Percentiles rank a stretch among this genome's conserved stretches.
phyloP scores from a whole-genome alignment of 1,284 basidiomycete species.

The Cutaneotrichosporon sp. region DNA sequence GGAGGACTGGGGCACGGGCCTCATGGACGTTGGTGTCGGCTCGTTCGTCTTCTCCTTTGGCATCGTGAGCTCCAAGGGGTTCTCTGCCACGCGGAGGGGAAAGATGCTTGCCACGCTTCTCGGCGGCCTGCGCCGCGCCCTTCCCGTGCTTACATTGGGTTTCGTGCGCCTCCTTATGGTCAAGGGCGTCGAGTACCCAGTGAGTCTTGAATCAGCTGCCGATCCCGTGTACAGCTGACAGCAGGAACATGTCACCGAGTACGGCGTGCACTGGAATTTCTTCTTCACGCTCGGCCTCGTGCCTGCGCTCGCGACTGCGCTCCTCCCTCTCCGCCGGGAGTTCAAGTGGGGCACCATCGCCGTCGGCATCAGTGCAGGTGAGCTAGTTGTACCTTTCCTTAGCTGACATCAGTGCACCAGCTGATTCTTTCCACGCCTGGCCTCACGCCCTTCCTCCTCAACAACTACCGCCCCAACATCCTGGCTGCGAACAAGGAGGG shows the following conservation, averaged over 20 bases:
- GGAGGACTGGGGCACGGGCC: constrained; percentile 88
- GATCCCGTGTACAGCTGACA: constrained; percentile 16
- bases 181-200: constrained; percentile 92
- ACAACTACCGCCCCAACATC: constrained; percentile 63
- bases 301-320: constrained; percentile 70
- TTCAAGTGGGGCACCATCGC: constrained; percentile 68
- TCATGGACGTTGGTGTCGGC: constrained; percentile 99
- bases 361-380: constrained; percentile 40
- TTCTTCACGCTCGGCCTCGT: constrained; percentile 88
- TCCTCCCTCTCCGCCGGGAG: constrained; percentile 64
- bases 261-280: constrained; percentile 98
- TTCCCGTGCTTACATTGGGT: constrained; percentile 75
- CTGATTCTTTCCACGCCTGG: constrained; percentile 61
- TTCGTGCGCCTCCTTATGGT: constrained; percentile 78
- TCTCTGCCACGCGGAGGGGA: constrained; percentile 7
- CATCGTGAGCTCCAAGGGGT: constrained; percentile 68
- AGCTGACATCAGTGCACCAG: constrained; percentile 65
- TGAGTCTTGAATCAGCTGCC: too few relatives aligned
- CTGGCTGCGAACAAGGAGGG: constrained; percentile 92
- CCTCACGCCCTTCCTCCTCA: constrained; percentile 67
- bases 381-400: background rate
- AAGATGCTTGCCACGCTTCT: background rate
- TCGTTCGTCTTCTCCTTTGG: constrained; percentile 83
- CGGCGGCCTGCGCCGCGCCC: constrained; percentile 60
- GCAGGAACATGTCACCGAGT: constrained; percentile 94